Evolutionary conservation across 495 filamentous ascomycete species (phyloP), one percentile per base, ranked within the genome.

Genomic region (Tuber borchii): DNA sequence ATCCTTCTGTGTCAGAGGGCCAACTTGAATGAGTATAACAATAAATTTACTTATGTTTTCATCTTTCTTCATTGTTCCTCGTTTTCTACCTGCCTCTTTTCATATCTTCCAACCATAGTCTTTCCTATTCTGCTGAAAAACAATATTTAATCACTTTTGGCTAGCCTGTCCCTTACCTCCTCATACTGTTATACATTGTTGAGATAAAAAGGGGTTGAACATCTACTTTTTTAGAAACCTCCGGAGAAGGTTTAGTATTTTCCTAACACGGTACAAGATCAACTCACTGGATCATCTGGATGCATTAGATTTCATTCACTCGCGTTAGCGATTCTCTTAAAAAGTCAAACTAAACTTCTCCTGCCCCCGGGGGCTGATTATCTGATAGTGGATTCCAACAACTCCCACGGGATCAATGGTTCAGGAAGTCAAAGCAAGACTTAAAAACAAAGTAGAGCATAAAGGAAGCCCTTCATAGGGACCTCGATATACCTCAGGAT

Each of bases 341-440:
- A 2, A 22, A 10, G 2, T n/a, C 9, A 12, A 51, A 51, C 22
- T 12, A n/a, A 51, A 2, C 48, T 0, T n/a, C n/a, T 10, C 48
- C 9, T n/a, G 0, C 8, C 9, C 22, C 3, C 2, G 0, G 3
- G n/a, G n/a, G n/a, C n/a, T 5, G 51, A 61, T 26, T 0, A 61
- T 61, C n/a, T 61, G 10, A 26, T 0, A 12, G 51, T 51, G 2
- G n/a, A 2, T 5, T 31, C n/a, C 3, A 3, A 12, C 7, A n/a
- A 22, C n/a, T 31, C 12, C n/a, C 12, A 3, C 22, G 0, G 0
- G 14, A 26, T 14, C 2, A 14, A 31, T 14, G 2, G n/a, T 14
- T 61, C 2, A 26, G 51, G n/a, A 14, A 26, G 51, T 3, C n/a
- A 61, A 61, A 5, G 20, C 8, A 12, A 7, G 48, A 20, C 22